Evolutionary conservation across 805 yeast genomes (phyloP).

Genomic region (Monosporozyma solicola): DNA sequence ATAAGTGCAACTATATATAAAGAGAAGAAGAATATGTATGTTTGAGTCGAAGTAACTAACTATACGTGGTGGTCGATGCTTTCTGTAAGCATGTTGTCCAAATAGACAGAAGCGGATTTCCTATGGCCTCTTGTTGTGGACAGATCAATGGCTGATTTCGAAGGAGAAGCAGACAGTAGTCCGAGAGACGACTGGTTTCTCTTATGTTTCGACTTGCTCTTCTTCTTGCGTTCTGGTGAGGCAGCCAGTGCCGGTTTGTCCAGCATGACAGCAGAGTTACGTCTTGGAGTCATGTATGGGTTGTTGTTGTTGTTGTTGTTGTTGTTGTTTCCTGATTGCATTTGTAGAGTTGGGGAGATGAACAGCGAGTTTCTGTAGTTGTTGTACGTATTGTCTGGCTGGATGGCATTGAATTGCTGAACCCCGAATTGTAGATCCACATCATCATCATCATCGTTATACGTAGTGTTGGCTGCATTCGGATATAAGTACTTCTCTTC

Average conservation of each 20-base stretch:
- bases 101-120: constrained; percentile 16
- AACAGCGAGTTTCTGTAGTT: constrained; percentile 39
- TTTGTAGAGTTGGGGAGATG: constrained; percentile 75
- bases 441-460: not conserved
- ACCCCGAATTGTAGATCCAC: not conserved
- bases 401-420: constrained; percentile 12
- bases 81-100: constrained; percentile 20
- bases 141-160: not conserved
- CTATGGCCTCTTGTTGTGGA: not conserved
- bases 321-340: constrained; percentile 40
- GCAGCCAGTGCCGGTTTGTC: constrained; percentile 24
- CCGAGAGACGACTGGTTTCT: constrained; percentile 32
- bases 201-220: constrained; percentile 22
- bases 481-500: not conserved
- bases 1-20: not conserved
- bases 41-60: not conserved
- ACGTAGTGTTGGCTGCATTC: not conserved
- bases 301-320: not conserved
- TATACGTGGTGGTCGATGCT: not conserved
- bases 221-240: constrained; percentile 25
- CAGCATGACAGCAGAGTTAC: not conserved
- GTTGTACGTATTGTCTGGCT: constrained; percentile 10
- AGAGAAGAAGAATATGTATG: not conserved
- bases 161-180: constrained; percentile 10
- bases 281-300: constrained; percentile 18